A percentile compares a stretch with the other conserved stretches of the same genome.
phyloP scores from a whole-genome alignment of 805 yeast species.

The Sugiyamaella marilandica region DNA sequence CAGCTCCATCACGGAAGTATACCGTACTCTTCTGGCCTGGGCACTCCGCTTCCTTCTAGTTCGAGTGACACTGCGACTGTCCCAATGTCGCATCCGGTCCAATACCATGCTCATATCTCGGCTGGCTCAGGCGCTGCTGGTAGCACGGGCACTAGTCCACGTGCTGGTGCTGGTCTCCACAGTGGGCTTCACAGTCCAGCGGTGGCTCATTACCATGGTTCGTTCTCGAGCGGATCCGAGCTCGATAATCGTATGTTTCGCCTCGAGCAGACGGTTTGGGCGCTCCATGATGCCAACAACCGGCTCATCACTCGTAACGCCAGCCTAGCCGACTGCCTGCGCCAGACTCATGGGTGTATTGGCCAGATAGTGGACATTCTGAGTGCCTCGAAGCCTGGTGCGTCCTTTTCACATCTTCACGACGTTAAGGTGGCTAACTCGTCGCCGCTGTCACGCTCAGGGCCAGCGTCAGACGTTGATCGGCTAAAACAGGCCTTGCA shows the following conservation, averaged over 20 bases:
- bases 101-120: too few relatives aligned
- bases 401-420: background rate
- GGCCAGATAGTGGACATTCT: conserved; percentile 12
- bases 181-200: background rate
- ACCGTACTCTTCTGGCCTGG: too few relatives aligned
- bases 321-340: conserved; percentile 13
- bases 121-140: background rate
- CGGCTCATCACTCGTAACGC: conserved; percentile 9
- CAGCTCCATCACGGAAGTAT: too few relatives aligned
- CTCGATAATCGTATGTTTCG: conserved; percentile 27
- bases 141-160: background rate
- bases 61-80: too few relatives aligned
- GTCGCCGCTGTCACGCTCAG: conserved; percentile 1
- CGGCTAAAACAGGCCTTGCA: conserved; percentile 1
- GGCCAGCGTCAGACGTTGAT: conserved; percentile 1
- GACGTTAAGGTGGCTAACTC: background rate
- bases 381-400: background rate
- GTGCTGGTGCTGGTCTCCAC: background rate
- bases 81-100: too few relatives aligned
- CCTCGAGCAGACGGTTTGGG: conserved; percentile 16
- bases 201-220: background rate
- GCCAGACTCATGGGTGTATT: conserved; percentile 15
- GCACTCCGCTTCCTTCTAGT: background rate
- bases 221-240: conserved; percentile 33
- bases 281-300: conserved; percentile 16